Evolutionary conservation across 345 rosid genomes (phyloP), one percentile per base, ranked within the genome.

Genomic region (Brassica cretica): DNA sequence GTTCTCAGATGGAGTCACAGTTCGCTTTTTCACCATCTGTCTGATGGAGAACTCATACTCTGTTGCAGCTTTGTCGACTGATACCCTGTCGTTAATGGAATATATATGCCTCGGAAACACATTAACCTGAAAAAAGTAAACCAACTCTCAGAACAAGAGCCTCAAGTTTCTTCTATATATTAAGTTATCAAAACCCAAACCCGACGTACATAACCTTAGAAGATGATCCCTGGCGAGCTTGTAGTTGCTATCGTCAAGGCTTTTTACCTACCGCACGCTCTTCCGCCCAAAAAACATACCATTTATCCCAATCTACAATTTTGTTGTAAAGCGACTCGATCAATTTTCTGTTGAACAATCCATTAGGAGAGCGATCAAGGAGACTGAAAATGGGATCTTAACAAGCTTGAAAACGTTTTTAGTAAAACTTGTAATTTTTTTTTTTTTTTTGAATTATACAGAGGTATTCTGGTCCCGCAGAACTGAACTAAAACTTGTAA

Each of bases 221-320:
- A 94, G 76, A 66, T 74, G 81, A 60, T 90, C 97, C 75, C 87
- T 92, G 71, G 93, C 96, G 25, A 88, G 89, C 89, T 90, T 94
- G 80, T 90, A 94, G 71, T 92, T 90, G 91, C 97, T 90, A 81
- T 92, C 94, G 12, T 85, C 85, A 74, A 92, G 97, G 78, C 49
- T 88, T 85, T 85, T 87, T 92, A 1, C 91, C 89, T 46, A 92
- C 98, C 12, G 87, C 93, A 2, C 92, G 89, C 82, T 94, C 97
- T 58, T 90, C 96, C 2, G 84, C 94, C 97, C 93, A 94, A 72
- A 94, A 89, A 65, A 94, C 81, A 69, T 88, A 87, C 94, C 97
- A 92, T 81, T 90, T 90, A 25, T 84, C 82, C 97, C 98, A 94
- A 68, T 94, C 96, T 35, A 94, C 89, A 12, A 92, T 94, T 89